A percentile compares a stretch with the other conserved stretches of the same genome.
Evolutionary conservation across 225 moss, liverwort and hornwort species (phyloP).

Genomic region (Asterella californica): DNA sequence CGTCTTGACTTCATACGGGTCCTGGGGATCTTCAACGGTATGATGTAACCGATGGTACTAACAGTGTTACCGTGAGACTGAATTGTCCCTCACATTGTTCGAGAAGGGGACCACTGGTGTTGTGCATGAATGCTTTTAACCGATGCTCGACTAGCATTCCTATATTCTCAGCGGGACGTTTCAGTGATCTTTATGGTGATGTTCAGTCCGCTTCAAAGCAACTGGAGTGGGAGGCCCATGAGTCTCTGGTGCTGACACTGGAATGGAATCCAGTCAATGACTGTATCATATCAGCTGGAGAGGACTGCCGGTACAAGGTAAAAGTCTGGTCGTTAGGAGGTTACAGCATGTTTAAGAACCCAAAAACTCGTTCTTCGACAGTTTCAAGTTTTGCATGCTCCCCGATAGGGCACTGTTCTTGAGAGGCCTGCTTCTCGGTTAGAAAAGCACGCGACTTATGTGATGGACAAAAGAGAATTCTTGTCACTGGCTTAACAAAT

Average conservation of each 20-base stretch:
- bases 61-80: not conserved
- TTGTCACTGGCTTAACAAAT: not conserved
- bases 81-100: not conserved
- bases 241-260: constrained; percentile 63
- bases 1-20: not conserved
- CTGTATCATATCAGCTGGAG: constrained; percentile 72
- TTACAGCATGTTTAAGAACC: not conserved
- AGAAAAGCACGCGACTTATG: too few species aligned
- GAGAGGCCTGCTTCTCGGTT: too few species aligned
- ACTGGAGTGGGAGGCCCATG: constrained; percentile 71
- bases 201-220: constrained; percentile 63
- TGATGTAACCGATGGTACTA: not conserved
- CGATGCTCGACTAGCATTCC: not conserved
- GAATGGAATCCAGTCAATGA: constrained; percentile 92
- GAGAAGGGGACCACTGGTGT: not conserved
- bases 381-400: not conserved
- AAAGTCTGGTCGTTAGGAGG: not conserved
- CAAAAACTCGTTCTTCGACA: not conserved
- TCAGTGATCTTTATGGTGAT: not conserved
- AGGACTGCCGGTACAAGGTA: constrained; percentile 83
- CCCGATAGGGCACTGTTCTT: not conserved
- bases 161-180: not conserved
- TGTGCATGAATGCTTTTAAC: not conserved
- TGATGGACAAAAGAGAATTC: too few species aligned
- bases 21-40: not conserved